Evolutionary conservation across 768 basidiomycete genomes (phyloP).

Genomic region (Mycena pura): DNA sequence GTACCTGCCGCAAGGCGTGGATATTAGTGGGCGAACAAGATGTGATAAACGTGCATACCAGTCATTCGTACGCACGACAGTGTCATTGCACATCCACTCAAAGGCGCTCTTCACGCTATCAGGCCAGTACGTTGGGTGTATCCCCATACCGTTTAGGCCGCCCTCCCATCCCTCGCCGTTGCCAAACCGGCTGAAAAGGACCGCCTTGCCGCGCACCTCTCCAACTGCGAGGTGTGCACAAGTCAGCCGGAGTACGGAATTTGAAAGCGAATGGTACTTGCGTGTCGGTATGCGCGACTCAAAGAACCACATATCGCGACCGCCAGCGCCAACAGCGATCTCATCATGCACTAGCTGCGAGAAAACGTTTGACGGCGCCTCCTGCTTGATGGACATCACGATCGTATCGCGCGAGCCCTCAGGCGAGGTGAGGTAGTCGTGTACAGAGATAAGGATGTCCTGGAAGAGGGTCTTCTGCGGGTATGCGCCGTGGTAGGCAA

Average conservation of each 20-base stretch:
- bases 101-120: constrained; percentile 79
- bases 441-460: constrained; percentile 65
- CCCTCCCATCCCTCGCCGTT: constrained; percentile 73
- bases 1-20: constrained; percentile 44
- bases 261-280: constrained; percentile 4
- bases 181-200: constrained; percentile 89
- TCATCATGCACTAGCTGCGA: constrained; percentile 70
- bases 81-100: constrained; percentile 76
- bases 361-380: constrained; percentile 69
- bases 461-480: constrained; percentile 75
- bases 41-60: constrained; percentile 50
- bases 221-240: constrained; percentile 50
- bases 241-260: background rate
- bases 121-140: constrained; percentile 90
- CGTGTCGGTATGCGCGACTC: constrained; percentile 77
- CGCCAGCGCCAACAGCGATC: constrained; percentile 62
- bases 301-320: constrained; percentile 77
- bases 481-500: constrained; percentile 81
- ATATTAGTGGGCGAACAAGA: background rate
- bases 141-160: constrained; percentile 75
- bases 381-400: constrained; percentile 90
- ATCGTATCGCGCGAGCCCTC: constrained; percentile 71
- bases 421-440: constrained; percentile 67
- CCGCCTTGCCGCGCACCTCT: constrained; percentile 84
- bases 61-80: constrained; percentile 79